phyloP scores from a whole-genome alignment of 2,329 filamentous ascomycete genomes.

The Blumeria hordei region DNA sequence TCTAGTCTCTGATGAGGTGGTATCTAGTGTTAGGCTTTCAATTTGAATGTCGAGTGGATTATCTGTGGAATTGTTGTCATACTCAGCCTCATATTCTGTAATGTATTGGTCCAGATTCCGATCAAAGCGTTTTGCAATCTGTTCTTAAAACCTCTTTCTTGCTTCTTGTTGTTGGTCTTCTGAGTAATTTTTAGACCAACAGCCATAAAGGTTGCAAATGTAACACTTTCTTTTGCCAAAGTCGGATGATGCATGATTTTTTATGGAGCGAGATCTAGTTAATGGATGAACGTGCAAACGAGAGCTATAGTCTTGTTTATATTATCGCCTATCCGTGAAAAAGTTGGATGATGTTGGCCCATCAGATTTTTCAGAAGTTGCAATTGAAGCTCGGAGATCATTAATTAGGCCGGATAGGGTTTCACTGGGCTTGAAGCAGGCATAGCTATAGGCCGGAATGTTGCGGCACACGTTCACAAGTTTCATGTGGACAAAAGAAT shows the following conservation, averaged over 20 bases:
- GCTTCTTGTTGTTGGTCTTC: background rate
- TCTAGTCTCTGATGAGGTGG: no score
- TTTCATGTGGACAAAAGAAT: background rate
- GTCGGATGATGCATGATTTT: background rate
- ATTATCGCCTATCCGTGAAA: background rate
- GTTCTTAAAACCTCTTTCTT: background rate
- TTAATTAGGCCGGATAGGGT: background rate
- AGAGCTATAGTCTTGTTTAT: background rate
- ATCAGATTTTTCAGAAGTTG: background rate
- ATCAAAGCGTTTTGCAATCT: background rate
- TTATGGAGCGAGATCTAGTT: no score
- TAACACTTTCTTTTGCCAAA: background rate
- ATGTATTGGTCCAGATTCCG: background rate
- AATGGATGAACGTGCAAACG: background rate
- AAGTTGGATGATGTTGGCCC: background rate
- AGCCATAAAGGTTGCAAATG: background rate
- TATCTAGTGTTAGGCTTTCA: no score
- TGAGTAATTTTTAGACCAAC: background rate
- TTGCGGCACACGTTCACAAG: background rate
- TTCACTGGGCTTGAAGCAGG: background rate
- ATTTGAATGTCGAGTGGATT: no score
- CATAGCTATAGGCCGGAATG: background rate
- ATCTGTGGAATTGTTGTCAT: no score
- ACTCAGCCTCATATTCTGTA: no score
- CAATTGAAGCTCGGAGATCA: background rate